A percentile compares a stretch with the other conserved stretches of the same genome.
Conservation (phyloP, 306 rosid genomes). For the Trifolium fragiferum region DNA sequence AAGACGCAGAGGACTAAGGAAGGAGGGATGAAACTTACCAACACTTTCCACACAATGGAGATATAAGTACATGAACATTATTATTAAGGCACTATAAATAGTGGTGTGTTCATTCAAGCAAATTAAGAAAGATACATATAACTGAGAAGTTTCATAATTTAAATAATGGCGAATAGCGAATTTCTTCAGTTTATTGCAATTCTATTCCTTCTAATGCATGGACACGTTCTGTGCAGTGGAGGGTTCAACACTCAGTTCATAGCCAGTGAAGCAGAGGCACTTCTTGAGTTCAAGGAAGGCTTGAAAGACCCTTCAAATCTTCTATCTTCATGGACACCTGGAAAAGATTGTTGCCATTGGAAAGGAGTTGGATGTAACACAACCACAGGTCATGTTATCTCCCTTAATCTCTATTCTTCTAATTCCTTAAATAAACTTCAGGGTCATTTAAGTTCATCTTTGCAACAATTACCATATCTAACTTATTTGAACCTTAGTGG, state of each 20-base stretch:
- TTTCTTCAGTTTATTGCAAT: conserved; percentile 8
- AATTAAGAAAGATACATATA: neutral
- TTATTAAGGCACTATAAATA: neutral
- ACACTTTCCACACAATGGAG: too few species aligned
- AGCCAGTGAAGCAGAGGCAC: conserved; percentile 29
- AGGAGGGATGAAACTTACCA: too few species aligned
- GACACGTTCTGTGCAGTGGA: neutral
- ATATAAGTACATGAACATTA: too few species aligned
- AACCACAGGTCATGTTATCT: conserved; percentile 43
- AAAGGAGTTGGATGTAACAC: conserved; percentile 40
- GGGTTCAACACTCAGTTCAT: conserved; percentile 4
- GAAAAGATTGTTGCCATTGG: conserved; percentile 42
- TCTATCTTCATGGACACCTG: conserved; percentile 24
- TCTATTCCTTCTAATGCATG: neutral
- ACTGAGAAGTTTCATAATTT: neutral
- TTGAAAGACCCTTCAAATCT: conserved; percentile 26
- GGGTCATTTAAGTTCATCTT: conserved; percentile 18
- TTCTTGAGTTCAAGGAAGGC: conserved; percentile 30
- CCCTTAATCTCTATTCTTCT: conserved; percentile 27
- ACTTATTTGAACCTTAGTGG: conserved; percentile 36
- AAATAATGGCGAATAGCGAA: neutral
- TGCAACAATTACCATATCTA: conserved; percentile 31
- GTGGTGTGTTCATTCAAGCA: neutral
- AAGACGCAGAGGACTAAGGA: too few species aligned
- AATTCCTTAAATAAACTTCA: neutral